Percentiles rank a stretch among this genome's conserved stretches.
Evolutionary conservation across 1,284 basidiomycete genomes (phyloP).

Genomic region (Apiotrichum sp.): DNA sequence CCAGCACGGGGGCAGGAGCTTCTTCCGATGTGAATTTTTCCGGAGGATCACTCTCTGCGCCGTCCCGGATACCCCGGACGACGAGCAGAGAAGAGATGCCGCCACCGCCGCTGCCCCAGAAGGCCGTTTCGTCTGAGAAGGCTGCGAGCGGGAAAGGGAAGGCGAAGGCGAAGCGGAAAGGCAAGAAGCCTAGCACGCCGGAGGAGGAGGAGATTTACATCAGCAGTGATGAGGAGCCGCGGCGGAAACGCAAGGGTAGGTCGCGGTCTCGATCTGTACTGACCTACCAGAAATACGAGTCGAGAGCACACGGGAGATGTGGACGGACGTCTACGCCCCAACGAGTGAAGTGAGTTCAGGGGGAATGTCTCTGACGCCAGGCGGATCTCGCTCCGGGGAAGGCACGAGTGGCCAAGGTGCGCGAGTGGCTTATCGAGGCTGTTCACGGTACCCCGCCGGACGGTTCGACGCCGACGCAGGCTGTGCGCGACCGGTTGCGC

Average conservation of each 20-base stretch:
- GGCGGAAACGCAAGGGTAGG: background rate
- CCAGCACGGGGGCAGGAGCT: too few species aligned
- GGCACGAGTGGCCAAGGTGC: conserved; percentile 76
- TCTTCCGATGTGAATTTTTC: too few species aligned
- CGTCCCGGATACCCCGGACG: background rate
- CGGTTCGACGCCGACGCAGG: conserved; percentile 23
- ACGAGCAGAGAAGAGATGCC: conserved; percentile 8
- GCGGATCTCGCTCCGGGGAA: conserved; percentile 81
- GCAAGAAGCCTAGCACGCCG: background rate
- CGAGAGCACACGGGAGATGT: conserved; percentile 48
- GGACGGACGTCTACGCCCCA: conserved; percentile 74
- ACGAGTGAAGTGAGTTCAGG: conserved; percentile 52
- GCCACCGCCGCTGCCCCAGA: conserved; percentile 5
- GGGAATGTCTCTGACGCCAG: conserved; percentile 43
- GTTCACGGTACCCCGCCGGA: conserved; percentile 52
- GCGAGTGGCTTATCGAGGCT: conserved; percentile 77
- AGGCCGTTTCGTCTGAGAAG: too few species aligned
- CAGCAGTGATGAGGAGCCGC: conserved; percentile 4
- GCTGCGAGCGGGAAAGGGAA: conserved; percentile 51
- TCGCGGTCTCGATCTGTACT: background rate
- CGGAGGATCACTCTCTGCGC: background rate
- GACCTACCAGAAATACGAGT: background rate
- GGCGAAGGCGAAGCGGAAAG: conserved; percentile 5
- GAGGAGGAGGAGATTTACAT: conserved; percentile 14
- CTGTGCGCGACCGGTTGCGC: conserved; percentile 55